A percentile compares a stretch with the other conserved stretches of the same genome.
These are phyloP conservation scores for Aspergillus homomorphus DNA, from an alignment of 495 filamentous ascomycete genomes.

Conservation along the genomic window DNA sequence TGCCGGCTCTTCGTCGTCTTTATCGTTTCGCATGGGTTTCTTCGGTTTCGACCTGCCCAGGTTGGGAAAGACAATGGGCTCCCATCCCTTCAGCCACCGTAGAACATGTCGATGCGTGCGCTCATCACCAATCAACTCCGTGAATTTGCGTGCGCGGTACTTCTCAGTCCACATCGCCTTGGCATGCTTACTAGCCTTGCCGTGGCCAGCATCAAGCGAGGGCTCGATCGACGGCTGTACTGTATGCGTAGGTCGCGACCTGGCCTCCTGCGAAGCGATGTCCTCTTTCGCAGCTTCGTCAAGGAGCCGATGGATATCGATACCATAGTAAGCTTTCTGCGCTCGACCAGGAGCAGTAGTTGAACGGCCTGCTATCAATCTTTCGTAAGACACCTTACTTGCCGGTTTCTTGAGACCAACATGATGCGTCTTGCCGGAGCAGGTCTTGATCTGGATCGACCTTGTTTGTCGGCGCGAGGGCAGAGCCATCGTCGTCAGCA, in stretches of 20 bases:
- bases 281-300: constrained; percentile 58
- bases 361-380: constrained; percentile 66
- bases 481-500: neutral
- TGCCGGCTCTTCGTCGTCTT: constrained; percentile 58
- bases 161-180: constrained; percentile 79
- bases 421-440: constrained; percentile 59
- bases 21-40: constrained; percentile 26
- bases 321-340: constrained; percentile 83
- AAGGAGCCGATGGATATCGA: constrained; percentile 80
- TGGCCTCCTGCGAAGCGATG: constrained; percentile 29
- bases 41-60: constrained; percentile 53
- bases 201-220: constrained; percentile 24
- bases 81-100: constrained; percentile 92
- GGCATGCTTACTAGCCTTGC: constrained; percentile 32
- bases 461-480: constrained; percentile 19
- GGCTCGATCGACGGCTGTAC: constrained; percentile 39
- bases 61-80: constrained; percentile 84
- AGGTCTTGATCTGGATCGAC: constrained; percentile 56
- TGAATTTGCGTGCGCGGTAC: constrained; percentile 87
- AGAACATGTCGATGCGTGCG: constrained; percentile 88
- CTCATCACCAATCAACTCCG: constrained; percentile 91
- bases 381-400: constrained; percentile 57
- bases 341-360: constrained; percentile 65
- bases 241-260: constrained; percentile 13
- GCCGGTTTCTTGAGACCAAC: constrained; percentile 51